Evolutionary conservation across 495 filamentous ascomycete species (phyloP), one percentile per base, ranked within the genome.

Genomic region (Terfezia boudieri): DNA sequence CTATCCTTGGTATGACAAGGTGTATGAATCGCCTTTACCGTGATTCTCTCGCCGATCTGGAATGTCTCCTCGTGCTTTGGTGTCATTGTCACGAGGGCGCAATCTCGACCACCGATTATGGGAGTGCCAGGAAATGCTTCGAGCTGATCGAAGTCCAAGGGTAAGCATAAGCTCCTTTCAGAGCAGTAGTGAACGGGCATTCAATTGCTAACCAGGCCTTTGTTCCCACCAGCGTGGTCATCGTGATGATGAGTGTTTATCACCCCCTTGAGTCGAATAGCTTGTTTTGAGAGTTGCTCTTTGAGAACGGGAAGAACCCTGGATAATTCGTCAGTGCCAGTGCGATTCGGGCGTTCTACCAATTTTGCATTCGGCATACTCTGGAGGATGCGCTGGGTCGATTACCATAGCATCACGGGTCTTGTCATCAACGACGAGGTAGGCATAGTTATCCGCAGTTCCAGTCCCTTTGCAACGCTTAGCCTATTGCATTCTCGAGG

Each of bases 1-100:
- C 86, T 94, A 67, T 98, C 90, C 68, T 95, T 90, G 2, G 90
- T 98, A 66, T 98, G 92, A 66, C 90, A 98, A 4, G 90, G 90
- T 8, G 90, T 98, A 68, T 96, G 82, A 23, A 96, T 68, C n/a
- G 83, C 84, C 62, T 77, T 90, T 53, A 95, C 86, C 2, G 74
- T 74, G 61, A 98, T 89, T 38, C 70, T 69, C 54, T 81, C 76
- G 55, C 92, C 90, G 56, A 96, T 79, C 59, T 77, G 82, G 73
- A 95, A 95, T 11, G 67, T 76, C 60, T 84, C 77, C 32, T 77
- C 79, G 67, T 96, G 76, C 2, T 68, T 67, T 0, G 87, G 86
- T 0, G 81, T 87, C 57, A 71, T 70, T 14, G 79, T 86, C 37
- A 94, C 86, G 17, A 74, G 75, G 60, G 81, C 72, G 69, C 90